A percentile compares a stretch with the other conserved stretches of the same genome.
phyloP scores from a whole-genome alignment of 495 filamentous ascomycete genomes.

The Penicillium malachiteum region DNA sequence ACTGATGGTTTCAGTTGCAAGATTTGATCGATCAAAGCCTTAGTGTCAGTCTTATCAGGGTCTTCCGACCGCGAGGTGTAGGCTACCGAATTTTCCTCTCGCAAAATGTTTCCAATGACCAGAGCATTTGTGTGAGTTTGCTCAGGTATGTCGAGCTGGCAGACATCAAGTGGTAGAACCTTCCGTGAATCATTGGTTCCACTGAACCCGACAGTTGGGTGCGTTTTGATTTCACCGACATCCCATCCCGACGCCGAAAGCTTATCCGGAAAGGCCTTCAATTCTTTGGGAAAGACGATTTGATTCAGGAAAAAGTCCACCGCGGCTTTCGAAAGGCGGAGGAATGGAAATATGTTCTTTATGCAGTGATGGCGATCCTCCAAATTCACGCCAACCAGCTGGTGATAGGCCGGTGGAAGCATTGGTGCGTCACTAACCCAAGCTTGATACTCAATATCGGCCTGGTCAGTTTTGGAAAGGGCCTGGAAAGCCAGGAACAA shows the following conservation, averaged over 20 bases:
- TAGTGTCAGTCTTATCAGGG: slow-evolving; percentile 25
- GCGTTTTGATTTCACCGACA: slow-evolving; percentile 28
- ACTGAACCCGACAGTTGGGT: slow-evolving; percentile 64
- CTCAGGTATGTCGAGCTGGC: slow-evolving; percentile 53
- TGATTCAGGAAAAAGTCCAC: slow-evolving; percentile 64
- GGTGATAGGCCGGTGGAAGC: slow-evolving; percentile 39
- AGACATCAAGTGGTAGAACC: slow-evolving; percentile 55
- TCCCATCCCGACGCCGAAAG: slow-evolving; percentile 73
- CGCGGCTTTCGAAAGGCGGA: slow-evolving; percentile 50
- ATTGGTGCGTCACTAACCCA: slow-evolving; percentile 47
- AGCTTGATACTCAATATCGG: slow-evolving; percentile 49
- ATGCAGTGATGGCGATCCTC: slow-evolving; percentile 46
- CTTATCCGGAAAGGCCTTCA: slow-evolving; percentile 63
- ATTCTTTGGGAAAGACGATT: slow-evolving; percentile 65
- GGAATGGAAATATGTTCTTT: slow-evolving; percentile 47
- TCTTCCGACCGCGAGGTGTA: slow-evolving; percentile 20
- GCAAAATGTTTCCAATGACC: slow-evolving; percentile 58
- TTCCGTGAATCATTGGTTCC: slow-evolving; percentile 67
- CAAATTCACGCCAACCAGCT: slow-evolving; percentile 59
- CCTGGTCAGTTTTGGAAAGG: slow-evolving; percentile 56
- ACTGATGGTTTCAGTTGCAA: slow-evolving; percentile 35
- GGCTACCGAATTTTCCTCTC: slow-evolving; percentile 47
- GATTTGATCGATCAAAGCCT: slow-evolving; percentile 48
- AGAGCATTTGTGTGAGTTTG: slow-evolving; percentile 64
- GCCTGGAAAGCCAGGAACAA: slow-evolving; percentile 48